phyloP scores from a whole-genome alignment of 2,329 filamentous ascomycete species.

The Cladobotryum protrusum region DNA sequence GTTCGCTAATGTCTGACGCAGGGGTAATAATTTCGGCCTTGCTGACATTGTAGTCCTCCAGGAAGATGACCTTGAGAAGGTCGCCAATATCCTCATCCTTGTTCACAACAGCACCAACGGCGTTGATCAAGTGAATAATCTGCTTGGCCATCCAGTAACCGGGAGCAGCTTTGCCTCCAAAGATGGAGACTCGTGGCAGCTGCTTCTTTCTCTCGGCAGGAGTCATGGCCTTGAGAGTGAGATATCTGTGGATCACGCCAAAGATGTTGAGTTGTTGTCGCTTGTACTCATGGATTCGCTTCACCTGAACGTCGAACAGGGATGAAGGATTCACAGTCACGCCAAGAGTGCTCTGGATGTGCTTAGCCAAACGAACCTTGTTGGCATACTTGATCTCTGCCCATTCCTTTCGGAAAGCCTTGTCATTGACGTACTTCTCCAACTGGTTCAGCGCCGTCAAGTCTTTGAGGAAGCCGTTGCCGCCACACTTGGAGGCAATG shows the following conservation, averaged over 20 bases:
- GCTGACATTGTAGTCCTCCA: slow-evolving; percentile 98
- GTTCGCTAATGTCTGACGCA: slow-evolving; percentile 93
- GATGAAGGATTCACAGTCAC: slow-evolving; percentile 80
- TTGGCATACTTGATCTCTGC: slow-evolving; percentile 94
- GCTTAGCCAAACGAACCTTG: slow-evolving; percentile 85
- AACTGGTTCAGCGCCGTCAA: slow-evolving; percentile 80
- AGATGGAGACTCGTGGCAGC: slow-evolving; percentile 84
- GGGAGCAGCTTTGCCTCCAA: slow-evolving; percentile 94
- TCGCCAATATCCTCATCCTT: slow-evolving; percentile 88
- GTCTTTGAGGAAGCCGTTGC: slow-evolving; percentile 82
- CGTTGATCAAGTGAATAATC: slow-evolving; percentile 94
- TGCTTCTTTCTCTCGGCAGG: slow-evolving; percentile 81
- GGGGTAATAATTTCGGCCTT: slow-evolving; percentile 96
- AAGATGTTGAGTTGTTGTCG: slow-evolving; percentile 99
- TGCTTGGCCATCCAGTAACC: slow-evolving; percentile 99
- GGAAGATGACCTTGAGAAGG: slow-evolving; percentile 90
- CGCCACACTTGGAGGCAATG: slow-evolving; percentile 82
- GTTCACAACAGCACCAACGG: slow-evolving; percentile 84
- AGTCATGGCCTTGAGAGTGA: slow-evolving; percentile 79
- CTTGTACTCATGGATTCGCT: slow-evolving; percentile 99
- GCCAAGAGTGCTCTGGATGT: slow-evolving; percentile 77
- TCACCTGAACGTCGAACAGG: slow-evolving; percentile 95
- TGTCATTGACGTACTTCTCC: slow-evolving; percentile 77
- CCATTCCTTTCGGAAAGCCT: slow-evolving; percentile 89
- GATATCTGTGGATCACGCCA: slow-evolving; percentile 90